Evolutionary conservation across 805 yeast genomes (phyloP).

Genomic region (Candida vartiovaarae): DNA sequence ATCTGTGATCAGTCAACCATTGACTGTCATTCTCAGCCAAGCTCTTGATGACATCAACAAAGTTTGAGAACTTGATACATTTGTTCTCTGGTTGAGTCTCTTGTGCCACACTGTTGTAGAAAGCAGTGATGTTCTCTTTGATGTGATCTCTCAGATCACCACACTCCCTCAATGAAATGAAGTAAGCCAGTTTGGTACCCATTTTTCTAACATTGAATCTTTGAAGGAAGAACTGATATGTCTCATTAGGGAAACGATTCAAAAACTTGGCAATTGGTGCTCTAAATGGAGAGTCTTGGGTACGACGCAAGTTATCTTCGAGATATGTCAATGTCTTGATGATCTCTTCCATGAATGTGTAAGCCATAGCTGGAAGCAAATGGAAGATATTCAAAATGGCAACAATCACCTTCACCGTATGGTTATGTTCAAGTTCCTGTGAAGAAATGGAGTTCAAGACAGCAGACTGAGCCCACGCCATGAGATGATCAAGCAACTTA

Average conservation of each 20-base stretch:
- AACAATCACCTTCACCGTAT: constrained; percentile 77
- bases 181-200: constrained; percentile 56
- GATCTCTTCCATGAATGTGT: constrained; percentile 83
- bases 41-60: constrained; percentile 57
- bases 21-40: constrained; percentile 40
- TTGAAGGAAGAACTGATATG: constrained; percentile 60
- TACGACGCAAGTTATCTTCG: constrained; percentile 79
- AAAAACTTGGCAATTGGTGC: constrained; percentile 83
- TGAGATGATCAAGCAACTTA: constrained; percentile 83
- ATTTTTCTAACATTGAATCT: constrained; percentile 61
- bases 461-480: constrained; percentile 91
- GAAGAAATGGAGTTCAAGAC: constrained; percentile 69
- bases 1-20: constrained; percentile 54
- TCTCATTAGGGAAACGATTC: constrained; percentile 72
- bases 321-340: constrained; percentile 67
- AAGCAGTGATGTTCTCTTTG: constrained; percentile 41
- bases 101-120: constrained; percentile 40
- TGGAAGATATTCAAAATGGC: constrained; percentile 91
- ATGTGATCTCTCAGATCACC: constrained; percentile 49
- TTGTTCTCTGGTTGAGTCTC: constrained; percentile 48
- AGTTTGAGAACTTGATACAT: constrained; percentile 63
- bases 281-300: constrained; percentile 83
- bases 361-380: constrained; percentile 85
- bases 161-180: constrained; percentile 50
- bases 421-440: constrained; percentile 73